A percentile compares a stretch with the other conserved stretches of the same genome.
phyloP scores from a whole-genome alignment of 75 land plant species.

The Selaginella moellendorffii region DNA sequence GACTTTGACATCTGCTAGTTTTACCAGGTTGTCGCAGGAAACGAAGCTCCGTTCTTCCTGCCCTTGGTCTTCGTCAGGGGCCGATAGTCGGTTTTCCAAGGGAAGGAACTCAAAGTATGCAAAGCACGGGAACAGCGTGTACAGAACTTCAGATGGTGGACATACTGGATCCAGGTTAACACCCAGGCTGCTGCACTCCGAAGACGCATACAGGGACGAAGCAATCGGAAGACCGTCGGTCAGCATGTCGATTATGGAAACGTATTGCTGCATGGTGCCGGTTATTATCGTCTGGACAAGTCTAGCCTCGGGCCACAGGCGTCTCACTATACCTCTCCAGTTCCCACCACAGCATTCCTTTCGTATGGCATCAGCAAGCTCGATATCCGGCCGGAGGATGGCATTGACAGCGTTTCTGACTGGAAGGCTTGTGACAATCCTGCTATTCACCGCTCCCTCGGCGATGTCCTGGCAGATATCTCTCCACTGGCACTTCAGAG shows the following conservation, averaged over 20 bases:
- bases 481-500: too few species aligned
- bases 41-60: too few species aligned
- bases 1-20: neutral
- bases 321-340: neutral
- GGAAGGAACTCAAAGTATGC: neutral
- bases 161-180: neutral
- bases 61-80: neutral
- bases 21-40: neutral
- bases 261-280: neutral
- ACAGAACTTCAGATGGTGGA: neutral
- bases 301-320: neutral
- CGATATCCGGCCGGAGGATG: neutral
- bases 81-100: too few species aligned
- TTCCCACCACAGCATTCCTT: neutral
- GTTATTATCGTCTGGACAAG: neutral
- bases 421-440: neutral
- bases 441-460: too few species aligned
- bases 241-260: too few species aligned
- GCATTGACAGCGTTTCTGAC: neutral
- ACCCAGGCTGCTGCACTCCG: neutral
- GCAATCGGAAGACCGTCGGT: neutral
- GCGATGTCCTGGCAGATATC: too few species aligned
- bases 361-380: neutral
- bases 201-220: too few species aligned
- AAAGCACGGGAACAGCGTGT: neutral